Percentiles rank a stretch among this genome's conserved stretches.
These are phyloP conservation scores for Jamesozyma spencerorum DNA, from an alignment of 805 yeast species.

Conservation along the genomic window DNA sequence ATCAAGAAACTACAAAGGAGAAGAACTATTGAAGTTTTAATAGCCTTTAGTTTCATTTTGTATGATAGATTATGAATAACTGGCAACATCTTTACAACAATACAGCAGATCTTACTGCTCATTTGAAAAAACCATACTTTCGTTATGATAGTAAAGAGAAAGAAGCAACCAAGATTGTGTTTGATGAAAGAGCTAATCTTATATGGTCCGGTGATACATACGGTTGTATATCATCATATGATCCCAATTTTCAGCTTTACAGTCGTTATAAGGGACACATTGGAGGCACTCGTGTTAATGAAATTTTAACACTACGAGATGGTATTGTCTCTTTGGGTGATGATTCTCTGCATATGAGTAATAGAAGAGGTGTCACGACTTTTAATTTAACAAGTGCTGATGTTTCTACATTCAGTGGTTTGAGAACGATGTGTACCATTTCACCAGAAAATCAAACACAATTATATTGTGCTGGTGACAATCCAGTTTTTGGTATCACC, in stretches of 20 bases:
- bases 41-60: too few species aligned
- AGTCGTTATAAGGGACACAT: conserved; percentile 48
- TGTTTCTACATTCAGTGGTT: conserved; percentile 28
- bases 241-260: conserved; percentile 44
- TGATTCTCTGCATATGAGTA: conserved; percentile 43
- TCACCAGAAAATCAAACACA: conserved; percentile 35
- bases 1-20: too few species aligned
- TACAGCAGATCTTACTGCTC: conserved; percentile 24
- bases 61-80: conserved; percentile 28
- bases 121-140: conserved; percentile 26
- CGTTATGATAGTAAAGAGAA: conserved; percentile 28
- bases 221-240: conserved; percentile 41
- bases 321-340: conserved; percentile 52
- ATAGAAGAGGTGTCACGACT: conserved; percentile 46
- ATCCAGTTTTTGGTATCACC: conserved; percentile 29
- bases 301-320: conserved; percentile 44
- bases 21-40: too few species aligned
- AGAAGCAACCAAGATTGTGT: conserved; percentile 32
- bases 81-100: conserved; percentile 29
- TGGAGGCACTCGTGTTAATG: conserved; percentile 37
- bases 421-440: conserved; percentile 34
- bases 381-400: conserved; percentile 27
- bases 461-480: conserved; percentile 36
- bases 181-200: conserved; percentile 67
- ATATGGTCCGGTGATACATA: conserved; percentile 74